Conservation (phyloP, 83 land plant genomes). For the Isoetes engelmannii region DNA sequence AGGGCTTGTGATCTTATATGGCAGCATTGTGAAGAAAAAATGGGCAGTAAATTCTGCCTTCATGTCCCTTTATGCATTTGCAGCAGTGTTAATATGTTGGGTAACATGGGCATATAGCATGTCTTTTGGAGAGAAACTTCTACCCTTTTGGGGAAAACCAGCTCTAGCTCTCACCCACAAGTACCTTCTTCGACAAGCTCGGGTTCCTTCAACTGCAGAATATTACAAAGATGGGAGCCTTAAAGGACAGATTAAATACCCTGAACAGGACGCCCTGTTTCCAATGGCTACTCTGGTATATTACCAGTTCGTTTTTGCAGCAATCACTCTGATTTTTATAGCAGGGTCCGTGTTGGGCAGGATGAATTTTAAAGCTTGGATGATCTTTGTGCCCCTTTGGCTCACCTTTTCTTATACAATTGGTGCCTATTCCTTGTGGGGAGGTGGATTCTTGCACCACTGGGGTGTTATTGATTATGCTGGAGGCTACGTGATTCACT, state of each 20-base stretch:
- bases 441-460: constrained; percentile 19
- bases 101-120: constrained; percentile 27
- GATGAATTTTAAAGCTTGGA: constrained; percentile 21
- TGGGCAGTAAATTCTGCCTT: constrained; percentile 35
- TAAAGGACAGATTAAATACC: neutral
- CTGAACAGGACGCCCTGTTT: too few species aligned
- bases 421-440: constrained; percentile 16
- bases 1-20: constrained; percentile 34
- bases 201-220: constrained; percentile 8
- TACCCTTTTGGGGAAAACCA: constrained; percentile 31
- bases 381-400: constrained; percentile 20
- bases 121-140: constrained; percentile 28
- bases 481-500: constrained; percentile 13
- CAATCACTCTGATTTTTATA: constrained; percentile 11
- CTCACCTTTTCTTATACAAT: constrained; percentile 18
- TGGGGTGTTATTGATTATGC: constrained; percentile 23
- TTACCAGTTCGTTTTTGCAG: constrained; percentile 23
- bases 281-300: constrained; percentile 22
- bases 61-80: constrained; percentile 36
- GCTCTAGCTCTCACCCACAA: constrained; percentile 6
- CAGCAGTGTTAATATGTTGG: constrained; percentile 29
- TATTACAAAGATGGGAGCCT: neutral
- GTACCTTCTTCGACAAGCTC: constrained; percentile 3
- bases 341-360: constrained; percentile 17
- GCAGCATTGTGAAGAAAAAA: constrained; percentile 34